These are phyloP conservation scores for Pleurozium schreberi DNA, from an alignment of 225 moss, liverwort and hornwort genomes.

Conservation along the genomic window DNA sequence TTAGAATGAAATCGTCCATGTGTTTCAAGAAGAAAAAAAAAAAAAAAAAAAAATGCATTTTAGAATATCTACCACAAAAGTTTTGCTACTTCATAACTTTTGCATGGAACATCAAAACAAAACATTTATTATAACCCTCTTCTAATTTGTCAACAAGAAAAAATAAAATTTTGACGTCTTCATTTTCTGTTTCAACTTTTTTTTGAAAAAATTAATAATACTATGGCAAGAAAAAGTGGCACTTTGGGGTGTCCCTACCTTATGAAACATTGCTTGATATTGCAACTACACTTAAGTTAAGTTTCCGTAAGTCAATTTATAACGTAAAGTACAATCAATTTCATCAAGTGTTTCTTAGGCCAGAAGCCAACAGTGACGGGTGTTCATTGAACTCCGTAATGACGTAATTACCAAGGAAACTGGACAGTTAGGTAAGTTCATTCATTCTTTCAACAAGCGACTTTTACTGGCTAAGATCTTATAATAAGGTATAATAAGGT, in stretches of 20 bases:
- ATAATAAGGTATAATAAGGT: background rate
- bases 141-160: background rate
- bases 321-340: background rate
- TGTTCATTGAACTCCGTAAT: background rate
- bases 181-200: too few species aligned
- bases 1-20: too few species aligned
- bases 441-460: background rate
- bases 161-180: too few species aligned
- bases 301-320: background rate
- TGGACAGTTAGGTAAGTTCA: too few species aligned
- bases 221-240: background rate
- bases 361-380: background rate
- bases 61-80: too few species aligned
- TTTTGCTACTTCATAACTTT: rapidly evolving
- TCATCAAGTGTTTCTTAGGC: background rate
- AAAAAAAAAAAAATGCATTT: too few species aligned
- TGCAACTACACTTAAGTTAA: background rate
- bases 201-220: background rate
- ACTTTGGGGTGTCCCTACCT: background rate
- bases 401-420: background rate
- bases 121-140: background rate
- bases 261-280: background rate
- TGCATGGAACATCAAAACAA: background rate
- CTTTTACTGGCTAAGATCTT: too few species aligned
- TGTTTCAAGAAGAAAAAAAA: too few species aligned